phyloP scores from a whole-genome alignment of 345 rosid genomes.

The Hibiscus mutabilis region DNA sequence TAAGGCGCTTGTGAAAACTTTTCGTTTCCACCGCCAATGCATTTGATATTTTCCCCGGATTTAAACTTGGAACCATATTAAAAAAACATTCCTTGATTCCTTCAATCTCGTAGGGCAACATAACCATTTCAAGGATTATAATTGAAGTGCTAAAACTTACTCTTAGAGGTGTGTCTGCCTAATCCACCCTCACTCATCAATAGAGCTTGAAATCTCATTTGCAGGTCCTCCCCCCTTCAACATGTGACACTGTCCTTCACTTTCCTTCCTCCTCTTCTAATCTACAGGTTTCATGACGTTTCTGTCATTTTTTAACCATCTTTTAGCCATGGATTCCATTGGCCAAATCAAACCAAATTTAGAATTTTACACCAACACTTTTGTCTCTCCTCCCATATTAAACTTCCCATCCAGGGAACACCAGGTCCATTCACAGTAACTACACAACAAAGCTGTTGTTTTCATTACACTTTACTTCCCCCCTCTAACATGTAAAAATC shows the following conservation, averaged over 20 bases:
- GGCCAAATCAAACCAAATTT: not conserved
- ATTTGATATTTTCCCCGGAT: too few species aligned
- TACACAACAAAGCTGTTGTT: not conserved
- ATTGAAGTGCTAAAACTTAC: too few species aligned
- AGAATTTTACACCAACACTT: not conserved
- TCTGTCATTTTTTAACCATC: not conserved
- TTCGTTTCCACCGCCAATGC: too few species aligned
- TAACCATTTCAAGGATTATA: too few species aligned
- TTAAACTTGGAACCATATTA: too few species aligned
- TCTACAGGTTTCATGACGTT: not conserved
- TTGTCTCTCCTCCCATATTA: constrained; percentile 1
- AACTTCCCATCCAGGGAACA: constrained; percentile 5
- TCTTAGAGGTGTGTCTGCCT: too few species aligned
- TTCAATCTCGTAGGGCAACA: too few species aligned
- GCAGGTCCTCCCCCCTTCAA: not conserved
- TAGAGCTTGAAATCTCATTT: too few species aligned
- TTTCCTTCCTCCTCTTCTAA: not conserved
- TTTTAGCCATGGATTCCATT: constrained; percentile 10
- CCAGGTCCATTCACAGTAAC: not conserved
- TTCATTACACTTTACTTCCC: not conserved
- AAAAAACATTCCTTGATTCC: too few species aligned
- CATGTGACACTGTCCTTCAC: not conserved
- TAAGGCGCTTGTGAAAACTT: too few species aligned
- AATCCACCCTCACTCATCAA: too few species aligned
- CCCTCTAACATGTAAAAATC: not conserved